Base-by-base conservation (phyloP, 2,329 filamentous ascomycete species). In the Cryphonectria nitschkei region DNA sequence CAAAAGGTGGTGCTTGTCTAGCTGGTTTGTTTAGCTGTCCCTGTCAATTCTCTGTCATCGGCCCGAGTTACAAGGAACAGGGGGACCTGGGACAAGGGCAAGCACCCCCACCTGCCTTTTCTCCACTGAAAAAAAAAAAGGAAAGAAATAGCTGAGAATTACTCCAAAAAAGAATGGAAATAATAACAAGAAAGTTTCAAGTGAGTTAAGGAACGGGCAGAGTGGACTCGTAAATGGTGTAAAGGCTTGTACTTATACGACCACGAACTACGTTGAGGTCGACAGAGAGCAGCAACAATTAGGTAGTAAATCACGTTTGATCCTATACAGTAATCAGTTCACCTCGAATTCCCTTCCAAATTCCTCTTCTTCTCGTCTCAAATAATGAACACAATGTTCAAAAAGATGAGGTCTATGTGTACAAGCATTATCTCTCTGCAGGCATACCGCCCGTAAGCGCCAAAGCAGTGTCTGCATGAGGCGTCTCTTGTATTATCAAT, bases 11-110 rank as follows among this genome's bases (percentile, higher is more conserved):
- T 46, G n/a, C 22, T 19, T n/a, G 46, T 11, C 2, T 43, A 22
- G 37, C 14, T 4, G 2, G 26, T 11, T 26, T 26, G 29, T 22
- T 39, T 32, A 66, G 64, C 50, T 56, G 64, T 52, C 46, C 43
- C 46, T 52, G 46, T 22, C 63, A 32, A 37, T n/a, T 34, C 14
- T 52, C 29, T 39, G 64, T 32, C 64, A 22, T 29, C 64, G 34
- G 26, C 61, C 61, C n/a, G 61, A 29, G 64, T 6, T 61, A 63
- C 37, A 39, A 63, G 37, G 60, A 11, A 22, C 60, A 62, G 32
- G 60, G 54, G 34, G 34, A 13, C 7, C 8, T 4, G 34, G 56
- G n/a, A 26, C 26, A 26, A 26, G 39, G 58, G 58, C n/a, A 61
- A 29, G 7, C 52, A n/a, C 5, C 46, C 19, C 46, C 46, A 2